phyloP scores from a whole-genome alignment of 2,329 filamentous ascomycete species.

The Endocalyx cinctus region DNA sequence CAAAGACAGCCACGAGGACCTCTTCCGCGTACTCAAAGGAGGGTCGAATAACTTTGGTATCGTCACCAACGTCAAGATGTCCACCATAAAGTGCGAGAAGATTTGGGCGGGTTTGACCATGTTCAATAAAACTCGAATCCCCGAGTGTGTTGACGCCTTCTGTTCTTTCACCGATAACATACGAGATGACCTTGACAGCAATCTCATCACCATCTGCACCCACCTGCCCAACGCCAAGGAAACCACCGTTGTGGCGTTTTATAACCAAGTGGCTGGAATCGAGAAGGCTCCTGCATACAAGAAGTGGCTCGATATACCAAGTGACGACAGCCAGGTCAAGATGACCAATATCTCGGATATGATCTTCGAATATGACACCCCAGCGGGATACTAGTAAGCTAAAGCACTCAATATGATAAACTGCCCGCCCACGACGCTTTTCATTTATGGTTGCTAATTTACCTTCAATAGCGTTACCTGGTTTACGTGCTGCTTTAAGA shows the following conservation, averaged over 20 bases:
- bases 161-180: background rate
- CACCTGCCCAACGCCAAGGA: background rate
- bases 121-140: slow-evolving; percentile 11
- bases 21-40: slow-evolving; percentile 24
- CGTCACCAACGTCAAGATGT: slow-evolving; percentile 23
- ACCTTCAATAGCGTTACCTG: background rate
- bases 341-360: background rate
- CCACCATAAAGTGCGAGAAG: slow-evolving; percentile 8
- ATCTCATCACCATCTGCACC: background rate
- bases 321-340: background rate
- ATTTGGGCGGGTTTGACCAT: slow-evolving; percentile 6
- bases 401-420: background rate
- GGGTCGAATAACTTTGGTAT: slow-evolving; percentile 26
- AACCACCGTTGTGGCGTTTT: background rate
- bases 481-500: background rate
- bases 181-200: background rate
- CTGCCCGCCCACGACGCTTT: background rate
- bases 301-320: background rate
- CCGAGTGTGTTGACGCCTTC: slow-evolving; percentile 4
- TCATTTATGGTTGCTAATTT: background rate
- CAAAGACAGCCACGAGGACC: slow-evolving; percentile 19
- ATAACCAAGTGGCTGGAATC: background rate
- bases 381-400: background rate
- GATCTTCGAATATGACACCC: background rate
- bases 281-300: background rate